Evolutionary conservation across 139 green algal species (phyloP), one percentile per base, ranked within the genome.

Genomic region (Volvox reticuliferus): DNA sequence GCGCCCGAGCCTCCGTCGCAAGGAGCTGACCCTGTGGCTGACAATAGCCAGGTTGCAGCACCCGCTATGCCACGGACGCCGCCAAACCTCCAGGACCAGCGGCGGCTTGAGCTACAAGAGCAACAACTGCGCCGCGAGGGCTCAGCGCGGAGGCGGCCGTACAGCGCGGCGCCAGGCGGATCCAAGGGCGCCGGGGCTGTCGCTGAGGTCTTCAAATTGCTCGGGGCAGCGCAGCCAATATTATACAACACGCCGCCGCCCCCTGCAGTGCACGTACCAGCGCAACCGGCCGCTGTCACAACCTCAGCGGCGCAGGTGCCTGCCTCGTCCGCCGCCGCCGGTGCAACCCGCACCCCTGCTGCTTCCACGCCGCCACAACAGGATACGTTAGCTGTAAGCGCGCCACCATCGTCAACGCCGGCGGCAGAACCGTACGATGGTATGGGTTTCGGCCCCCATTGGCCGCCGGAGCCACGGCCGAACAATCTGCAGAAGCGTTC

Each of bases 381-480:
- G 75, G 32, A 28, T 19, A 6, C 75, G 30, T 20, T 35, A 35
- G 32, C 9, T 55, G 44, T 55, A 9, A 55, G 44, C 44, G 44
- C 75, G 30, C 14, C 75, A 30, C 30, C 30, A 12, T 20, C 75
- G 75, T 33, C 71, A 19, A 30, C 71, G 65, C 65, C 65, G 12
- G 21, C 71, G 24, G 71, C 71, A n/a, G 71, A n/a, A 19, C 18
- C 75, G 75, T 55, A 61, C 13, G 32, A 61, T 30, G 75, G 37
- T 44, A 65, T 75, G 80, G 80, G 80, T 30, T 30, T 75, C 16
- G 80, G 80, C 6, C 80, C 80, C 80, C 26, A 37, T 30, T 86
- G 80, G 80, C 80, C 80, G 6, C 80, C 80, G 12, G 50, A 55
- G 21, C 80, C 55, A 0, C 32, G 30, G 19, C 82, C 20, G 9